Base-by-base conservation (phyloP, 208 protist species). In the Trichomonas vaginalis region DNA sequence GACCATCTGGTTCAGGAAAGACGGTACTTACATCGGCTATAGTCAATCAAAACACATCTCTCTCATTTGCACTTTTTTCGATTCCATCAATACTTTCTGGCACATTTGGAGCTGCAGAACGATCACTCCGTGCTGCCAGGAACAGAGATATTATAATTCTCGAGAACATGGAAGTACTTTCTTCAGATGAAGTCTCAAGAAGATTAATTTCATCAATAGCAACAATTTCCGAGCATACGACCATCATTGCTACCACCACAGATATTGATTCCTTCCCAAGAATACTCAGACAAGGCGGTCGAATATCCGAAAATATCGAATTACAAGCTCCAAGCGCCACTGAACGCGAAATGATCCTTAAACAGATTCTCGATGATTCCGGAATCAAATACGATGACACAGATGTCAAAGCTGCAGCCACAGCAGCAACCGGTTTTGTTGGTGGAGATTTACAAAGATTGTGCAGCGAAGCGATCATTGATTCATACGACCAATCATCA, bases 371-470 rank as follows among this genome's bases (percentile, higher is more conserved):
- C 9, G n/a, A 0, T 12, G 17, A 48, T 9, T 27, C 82, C 15
- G 49, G 49, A 56, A 15, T 56, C 12, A 56, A 56, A 15, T 90
- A 48, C 42, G 15, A 27, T 35, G 82, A 90, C 46, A 37, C 3
- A 3, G 82, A 90, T 48, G 23, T 90, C n/a, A 48, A 45, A 35
- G 23, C 27, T 39, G 37, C 82, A 15, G 3, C 82, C 0, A 90
- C 35, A 48, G 8, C 37, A 23, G 82, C 82, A 8, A 90, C 82
- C 49, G 96, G 96, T 23, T 96, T 96, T 95, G 92, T 88, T 45
- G 96, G 80, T 83, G 96, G 95, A 17, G 95, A 96, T 96, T 40
- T 97, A 23, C 79, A 48, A 42, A 95, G 86, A 23, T 79, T 96
- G n/a, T 35, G 87, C 9, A 82, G 95, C 17, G 82, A 96, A 47